Base-by-base conservation (phyloP, 495 filamentous ascomycete species). In the Tetracladium marchalianum region DNA sequence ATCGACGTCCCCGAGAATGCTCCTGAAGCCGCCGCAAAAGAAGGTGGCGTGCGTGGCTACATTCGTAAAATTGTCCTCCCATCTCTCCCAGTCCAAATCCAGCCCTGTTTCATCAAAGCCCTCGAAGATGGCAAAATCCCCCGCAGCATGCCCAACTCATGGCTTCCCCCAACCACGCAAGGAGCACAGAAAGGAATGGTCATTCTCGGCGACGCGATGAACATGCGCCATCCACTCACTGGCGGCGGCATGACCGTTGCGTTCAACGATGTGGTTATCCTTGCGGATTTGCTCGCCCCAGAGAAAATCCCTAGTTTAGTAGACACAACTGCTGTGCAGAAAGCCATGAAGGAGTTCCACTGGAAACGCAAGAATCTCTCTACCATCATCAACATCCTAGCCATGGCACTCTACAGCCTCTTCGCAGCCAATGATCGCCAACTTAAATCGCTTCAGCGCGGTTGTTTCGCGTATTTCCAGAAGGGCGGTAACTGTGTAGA, bases 391-490 rank as follows among this genome's bases (percentile, higher is more conserved):
- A 98, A 98, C 62, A 94, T 96, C 48, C 80, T 98, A 1, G 90
- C 93, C 0, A 84, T 89, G 68, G 89, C 92, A 0, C 75, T 98
- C 1, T 97, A 98, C 65, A 64, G 69, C 18, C 74, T 97, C 1
- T 98, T 98, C 63, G 86, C 93, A 11, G 92, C 93, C 35, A 70
- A 90, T 59, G 85, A 90, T 62, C 53, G 66, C 35, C 73, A 87
- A 49, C 81, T 98, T 33, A 73, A 73, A 49, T 80, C 82, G 31
- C 80, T 97, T 27, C 88, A 95, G 67, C 77, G 72, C 41, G 92
- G 92, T 39, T 97, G 93, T 68, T 97, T 97, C 71, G 69, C 72
- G 36, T 98, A 98, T 62, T 98, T 98, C 70, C 69, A 88, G 59
- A 65, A 76, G 33, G 93, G 92, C 34, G 75, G 79, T 44, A 64